Evolutionary conservation across 306 rosid species (phyloP), one percentile per base, ranked within the genome.

Genomic region (Pyrus betulifolia): DNA sequence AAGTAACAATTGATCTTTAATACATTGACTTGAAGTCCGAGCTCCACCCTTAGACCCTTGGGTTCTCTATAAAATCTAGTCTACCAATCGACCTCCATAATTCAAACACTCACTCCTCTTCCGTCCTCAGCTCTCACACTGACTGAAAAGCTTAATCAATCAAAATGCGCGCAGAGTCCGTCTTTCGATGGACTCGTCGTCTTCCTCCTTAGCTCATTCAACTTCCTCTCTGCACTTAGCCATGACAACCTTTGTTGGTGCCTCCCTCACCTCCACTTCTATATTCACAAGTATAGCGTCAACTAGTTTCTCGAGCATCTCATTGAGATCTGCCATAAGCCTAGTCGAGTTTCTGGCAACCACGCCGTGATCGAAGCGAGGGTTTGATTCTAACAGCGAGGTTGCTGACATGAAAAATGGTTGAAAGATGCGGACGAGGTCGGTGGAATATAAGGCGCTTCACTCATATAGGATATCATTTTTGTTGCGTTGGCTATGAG

Each of bases 201-300:
- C 80, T 11, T 79, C 93, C 0, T 83, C 91, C 11, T 81, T 38
- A 5, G 3, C 21, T 18, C 45, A 89, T 14, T 30, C 57, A 12
- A 72, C 90, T 1, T 79, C 89, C 12, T 69, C 88, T 42, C 80
- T 89, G 42, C 94, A 89, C 70, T 63, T 91, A 57, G 97, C 95
- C 35, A 70, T 89, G 95, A 93, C 97, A 62, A 91, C 95, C 25
- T 77, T 89, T 0, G 84, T 89, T n/a, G 97, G 95, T 46, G 91
- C 95, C 71, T 91, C 93, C 0, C 79, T 91, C 77, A 86, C 89
- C 91, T 95, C 97, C 61, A 72, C 67, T 89, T 91, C 83, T 91
- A 85, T 89, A 86, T 89, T 78, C 97, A 91, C 88, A 91, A 87
- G 71, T 93, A 93, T 69, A 88, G 95, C 76, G 89, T 91, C 71